Evolutionary conservation across 202 grass and related monocot species (phyloP), one percentile per base, ranked within the genome.

Genomic region (Bolboschoenoplectus hybrid): DNA sequence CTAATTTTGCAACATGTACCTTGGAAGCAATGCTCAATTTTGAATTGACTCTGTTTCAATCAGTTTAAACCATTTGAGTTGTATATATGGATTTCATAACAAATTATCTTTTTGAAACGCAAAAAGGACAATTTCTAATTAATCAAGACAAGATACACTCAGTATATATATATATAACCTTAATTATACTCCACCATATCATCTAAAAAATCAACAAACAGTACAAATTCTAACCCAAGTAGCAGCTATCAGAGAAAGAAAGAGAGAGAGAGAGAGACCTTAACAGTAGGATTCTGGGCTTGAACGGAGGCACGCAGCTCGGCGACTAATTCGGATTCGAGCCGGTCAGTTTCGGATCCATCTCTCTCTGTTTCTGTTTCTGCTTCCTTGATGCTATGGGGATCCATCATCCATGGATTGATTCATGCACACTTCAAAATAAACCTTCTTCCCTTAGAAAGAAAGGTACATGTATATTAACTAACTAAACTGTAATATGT

Each of bases 381-480:
- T n/a, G 74, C 9, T 74, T 51, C 45, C 20, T 74, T 74, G n/a
- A 4, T 9, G 19, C 19, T 17, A n/a, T 74, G 70, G 26, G n/a
- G n/a, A 49, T 74, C 70, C 73, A 77, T 78, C 50, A 49, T 74
- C 70, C 73, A 77, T 78, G 74, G 50, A 14, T 77, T 74, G 71
- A 74, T 13, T 49, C 17, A 38, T 78, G 50, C 50, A 36, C 13
- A 13, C 34, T 56, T 51, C 50, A 78, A 16, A 39, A 11, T 10
- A 43, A 74, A 68, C 36, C 7, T 2, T 39, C 20, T 35, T 32
- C 39, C 74, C 13, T 39, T 62, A 77, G 13, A 56, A 55, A 49
- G 20, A 34, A 55, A 55, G 4, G 49, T 14, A 36, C 49, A 55
- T 38, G 35, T 38, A 35, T 38, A 13, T 56, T 8, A 55, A 76